Base-by-base conservation (phyloP, 2,329 filamentous ascomycete species). In the Aspergillus ustus region DNA sequence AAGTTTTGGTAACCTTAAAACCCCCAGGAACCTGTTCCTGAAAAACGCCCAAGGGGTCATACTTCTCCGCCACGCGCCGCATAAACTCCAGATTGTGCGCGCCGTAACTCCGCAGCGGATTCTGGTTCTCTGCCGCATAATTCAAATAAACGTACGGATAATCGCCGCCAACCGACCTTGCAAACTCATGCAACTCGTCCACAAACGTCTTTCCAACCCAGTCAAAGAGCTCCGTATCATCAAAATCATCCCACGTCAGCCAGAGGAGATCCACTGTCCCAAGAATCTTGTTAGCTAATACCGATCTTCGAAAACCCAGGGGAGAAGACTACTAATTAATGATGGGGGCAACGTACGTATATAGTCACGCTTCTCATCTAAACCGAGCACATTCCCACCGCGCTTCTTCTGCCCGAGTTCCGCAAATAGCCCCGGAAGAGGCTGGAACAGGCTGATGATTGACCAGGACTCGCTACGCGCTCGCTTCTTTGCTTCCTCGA, bases 361-460 rank as follows among this genome's bases (percentile, higher is more conserved):
- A 53, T 44, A 53, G 43, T 53, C 29, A 4, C 51, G 19, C 9
- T n/a, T 5, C 34, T 53, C 52, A 44, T 53, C 22, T 20, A 53
- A 53, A 13, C 52, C 52, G 1, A 44, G 52, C 37, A 53, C 37
- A 53, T 53, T 53, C 19, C 34, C 37, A 22, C 52, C 52, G 34
- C 34, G 34, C 17, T 45, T 53, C 52, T 44, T 53, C 37, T n/a
- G 20, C 13, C 52, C 52, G 25, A 25, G 20, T 7, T 45, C 52
- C 3, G 52, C 52, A 31, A 53, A 53, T 13, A 53, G 37, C 0
- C 31, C 37, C 37, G 52, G 52, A 8, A 53, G 37, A 8, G 52
- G 52, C 52, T 53, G 52, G 22, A 44, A 53, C 52, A 53, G 11
- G 34, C 52, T 53, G 7, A 40, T 53, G 51, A 53, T 53, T 3